phyloP scores from a whole-genome alignment of 2,329 filamentous ascomycete species.

The Nemania serpens region DNA sequence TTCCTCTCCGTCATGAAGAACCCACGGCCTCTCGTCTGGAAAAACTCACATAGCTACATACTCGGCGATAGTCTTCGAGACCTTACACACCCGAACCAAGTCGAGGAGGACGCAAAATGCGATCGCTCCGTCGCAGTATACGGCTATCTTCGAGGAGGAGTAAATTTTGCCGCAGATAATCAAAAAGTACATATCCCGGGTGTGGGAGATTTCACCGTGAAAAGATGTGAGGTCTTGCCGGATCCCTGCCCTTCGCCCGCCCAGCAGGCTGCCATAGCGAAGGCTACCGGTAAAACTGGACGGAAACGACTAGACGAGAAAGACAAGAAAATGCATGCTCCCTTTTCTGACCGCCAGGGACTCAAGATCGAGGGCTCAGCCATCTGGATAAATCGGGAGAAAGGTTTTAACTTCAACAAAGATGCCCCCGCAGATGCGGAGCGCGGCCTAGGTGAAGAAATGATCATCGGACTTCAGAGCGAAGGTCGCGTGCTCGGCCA shows the following conservation, averaged over 20 bases:
- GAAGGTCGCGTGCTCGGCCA: conserved; percentile 83
- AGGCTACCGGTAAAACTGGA: conserved; percentile 80
- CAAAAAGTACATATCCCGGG: conserved; percentile 92
- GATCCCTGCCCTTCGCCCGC: conserved; percentile 95
- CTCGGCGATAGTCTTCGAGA: conserved; percentile 94
- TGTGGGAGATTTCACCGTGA: conserved; percentile 84
- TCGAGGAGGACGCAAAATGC: conserved; percentile 87
- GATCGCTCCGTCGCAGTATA: conserved; percentile 91
- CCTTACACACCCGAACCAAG: conserved; percentile 87
- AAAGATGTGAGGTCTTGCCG: conserved; percentile 82
- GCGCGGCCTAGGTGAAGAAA: conserved; percentile 90
- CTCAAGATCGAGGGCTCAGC: conserved; percentile 96
- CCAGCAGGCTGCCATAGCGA: conserved; percentile 85
- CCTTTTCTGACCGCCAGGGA: conserved; percentile 97
- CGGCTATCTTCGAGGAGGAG: conserved; percentile 91
- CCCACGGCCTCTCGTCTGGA: conserved; percentile 91
- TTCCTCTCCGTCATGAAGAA: conserved; percentile 99
- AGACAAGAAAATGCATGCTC: conserved; percentile 93
- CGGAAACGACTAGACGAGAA: conserved; percentile 88
- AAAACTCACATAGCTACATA: conserved; percentile 93
- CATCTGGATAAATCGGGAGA: conserved; percentile 80
- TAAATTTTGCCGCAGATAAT: conserved; percentile 80
- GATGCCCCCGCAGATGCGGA: conserved; percentile 68
- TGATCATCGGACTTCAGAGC: conserved; percentile 87
- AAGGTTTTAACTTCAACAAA: conserved; percentile 75